A percentile compares a stretch with the other conserved stretches of the same genome.
Evolutionary conservation across 1,139 yeast genomes (phyloP).

Genomic region (Hyphopichia wangnamkhiaoensis): DNA sequence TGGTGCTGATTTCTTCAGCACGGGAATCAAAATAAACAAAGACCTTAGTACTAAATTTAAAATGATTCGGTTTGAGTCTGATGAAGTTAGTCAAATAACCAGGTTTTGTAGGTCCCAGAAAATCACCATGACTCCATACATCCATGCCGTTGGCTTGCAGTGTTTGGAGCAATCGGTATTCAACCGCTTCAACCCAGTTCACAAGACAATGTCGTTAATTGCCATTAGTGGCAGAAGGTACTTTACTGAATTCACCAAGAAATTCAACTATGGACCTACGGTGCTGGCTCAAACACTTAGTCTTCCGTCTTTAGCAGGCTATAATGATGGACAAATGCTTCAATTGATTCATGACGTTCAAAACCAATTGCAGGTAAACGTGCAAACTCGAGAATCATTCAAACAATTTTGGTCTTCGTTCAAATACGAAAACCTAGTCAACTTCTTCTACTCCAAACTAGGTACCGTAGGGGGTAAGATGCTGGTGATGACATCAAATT

Average conservation of each 20-base stretch:
- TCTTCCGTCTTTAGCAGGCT: background rate
- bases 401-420: background rate
- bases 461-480: background rate
- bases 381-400: background rate
- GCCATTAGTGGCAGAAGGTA: slow-evolving; percentile 2
- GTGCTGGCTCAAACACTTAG: background rate
- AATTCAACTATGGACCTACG: slow-evolving; percentile 2
- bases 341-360: background rate
- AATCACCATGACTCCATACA: slow-evolving; percentile 1
- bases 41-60: slow-evolving; percentile 1
- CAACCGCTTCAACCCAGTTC: background rate
- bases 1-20: background rate
- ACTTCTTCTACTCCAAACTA: background rate
- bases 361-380: background rate
- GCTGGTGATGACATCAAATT: background rate
- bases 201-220: background rate
- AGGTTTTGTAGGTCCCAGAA: background rate
- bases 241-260: background rate
- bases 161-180: background rate
- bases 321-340: background rate
- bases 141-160: background rate
- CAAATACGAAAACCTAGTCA: background rate
- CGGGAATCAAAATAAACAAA: background rate
- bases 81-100: background rate
- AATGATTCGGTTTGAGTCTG: background rate